Evolutionary conservation across 1,284 basidiomycete species (phyloP).

Genomic region (Trametes hirsuta): DNA sequence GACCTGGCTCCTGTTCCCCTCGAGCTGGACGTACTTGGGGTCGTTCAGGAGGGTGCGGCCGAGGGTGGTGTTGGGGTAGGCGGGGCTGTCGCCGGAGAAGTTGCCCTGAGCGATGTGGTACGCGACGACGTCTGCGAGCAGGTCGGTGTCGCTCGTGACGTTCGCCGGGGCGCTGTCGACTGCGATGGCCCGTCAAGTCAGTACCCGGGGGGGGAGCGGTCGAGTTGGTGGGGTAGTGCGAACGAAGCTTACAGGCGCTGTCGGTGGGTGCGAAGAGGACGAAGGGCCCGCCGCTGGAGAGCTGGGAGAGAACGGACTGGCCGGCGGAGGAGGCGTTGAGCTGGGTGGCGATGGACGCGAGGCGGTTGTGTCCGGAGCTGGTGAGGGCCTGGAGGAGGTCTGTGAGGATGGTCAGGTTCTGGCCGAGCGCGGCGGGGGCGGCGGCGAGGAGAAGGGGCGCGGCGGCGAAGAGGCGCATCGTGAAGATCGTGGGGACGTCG

Average conservation of each 20-base stretch:
- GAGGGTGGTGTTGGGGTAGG: slow-evolving; percentile 60
- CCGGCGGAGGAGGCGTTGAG: slow-evolving; percentile 50
- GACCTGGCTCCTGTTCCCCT: slow-evolving; percentile 62
- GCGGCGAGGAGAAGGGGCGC: slow-evolving; percentile 25
- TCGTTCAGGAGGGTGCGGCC: slow-evolving; percentile 65
- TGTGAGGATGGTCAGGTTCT: slow-evolving; percentile 36
- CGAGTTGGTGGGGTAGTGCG: too few relatives aligned
- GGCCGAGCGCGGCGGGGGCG: slow-evolving; percentile 28
- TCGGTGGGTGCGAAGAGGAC: slow-evolving; percentile 56
- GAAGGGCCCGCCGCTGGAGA: slow-evolving; percentile 41
- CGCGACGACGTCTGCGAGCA: slow-evolving; percentile 51
- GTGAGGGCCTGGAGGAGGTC: slow-evolving; percentile 40
- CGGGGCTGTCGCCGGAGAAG: slow-evolving; percentile 43
- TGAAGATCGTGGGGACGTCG: slow-evolving; percentile 8
- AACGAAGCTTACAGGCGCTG: slow-evolving; percentile 52
- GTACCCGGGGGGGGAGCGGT: too few relatives aligned
- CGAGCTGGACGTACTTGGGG: slow-evolving; percentile 50
- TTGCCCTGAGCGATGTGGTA: slow-evolving; percentile 68
- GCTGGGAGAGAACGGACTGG: slow-evolving; percentile 43
- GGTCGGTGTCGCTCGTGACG: slow-evolving; percentile 40
- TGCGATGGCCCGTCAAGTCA: too few relatives aligned
- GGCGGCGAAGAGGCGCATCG: slow-evolving; percentile 22
- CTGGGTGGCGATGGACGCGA: slow-evolving; percentile 38
- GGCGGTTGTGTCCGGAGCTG: slow-evolving; percentile 41
- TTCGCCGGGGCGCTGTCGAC: slow-evolving; percentile 40